Conservation (phyloP, 129 eudicot species). For the Pseudognaphalium luteoalbum region DNA sequence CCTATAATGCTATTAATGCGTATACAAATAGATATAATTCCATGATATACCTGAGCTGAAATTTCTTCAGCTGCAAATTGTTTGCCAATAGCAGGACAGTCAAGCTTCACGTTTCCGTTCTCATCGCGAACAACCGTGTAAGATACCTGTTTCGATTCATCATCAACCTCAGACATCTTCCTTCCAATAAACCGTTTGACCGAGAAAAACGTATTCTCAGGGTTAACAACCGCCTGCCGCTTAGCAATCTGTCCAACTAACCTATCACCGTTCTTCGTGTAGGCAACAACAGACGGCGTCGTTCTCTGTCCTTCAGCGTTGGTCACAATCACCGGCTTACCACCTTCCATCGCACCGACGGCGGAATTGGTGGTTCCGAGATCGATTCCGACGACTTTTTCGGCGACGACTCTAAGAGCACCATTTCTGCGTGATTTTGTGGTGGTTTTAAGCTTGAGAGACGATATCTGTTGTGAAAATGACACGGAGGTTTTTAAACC, state of each 20-base stretch:
- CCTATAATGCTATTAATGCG: neutral
- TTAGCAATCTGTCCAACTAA: slow-evolving; percentile 94
- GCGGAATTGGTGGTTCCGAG: slow-evolving; percentile 94
- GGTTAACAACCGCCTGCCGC: slow-evolving; percentile 95
- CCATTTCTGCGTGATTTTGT: slow-evolving; percentile 3
- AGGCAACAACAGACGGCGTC: slow-evolving; percentile 96
- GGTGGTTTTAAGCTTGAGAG: slow-evolving; percentile 32
- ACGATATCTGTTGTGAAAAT: slow-evolving; percentile 30
- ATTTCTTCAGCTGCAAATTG: slow-evolving; percentile 96
- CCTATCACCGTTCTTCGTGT: slow-evolving; percentile 82
- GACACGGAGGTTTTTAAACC: slow-evolving; percentile 32
- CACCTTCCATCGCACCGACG: slow-evolving; percentile 97
- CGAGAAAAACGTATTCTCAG: slow-evolving; percentile 82
- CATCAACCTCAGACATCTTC: slow-evolving; percentile 96
- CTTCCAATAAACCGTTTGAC: slow-evolving; percentile 96
- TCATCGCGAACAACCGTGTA: slow-evolving; percentile 87
- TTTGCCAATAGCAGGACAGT: slow-evolving; percentile 93
- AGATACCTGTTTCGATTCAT: slow-evolving; percentile 89
- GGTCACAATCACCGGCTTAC: slow-evolving; percentile 85
- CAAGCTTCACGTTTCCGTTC: slow-evolving; percentile 92
- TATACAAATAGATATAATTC: neutral
- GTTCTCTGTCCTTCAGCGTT: slow-evolving; percentile 94
- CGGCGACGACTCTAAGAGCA: slow-evolving; percentile 60
- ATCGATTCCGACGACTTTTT: slow-evolving; percentile 93
- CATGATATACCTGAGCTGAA: slow-evolving; percentile 43